Percentiles rank a stretch among this genome's conserved stretches.
phyloP scores from a whole-genome alignment of 2,329 filamentous ascomycete species.

The Pseudogymnoascus verrucosus region DNA sequence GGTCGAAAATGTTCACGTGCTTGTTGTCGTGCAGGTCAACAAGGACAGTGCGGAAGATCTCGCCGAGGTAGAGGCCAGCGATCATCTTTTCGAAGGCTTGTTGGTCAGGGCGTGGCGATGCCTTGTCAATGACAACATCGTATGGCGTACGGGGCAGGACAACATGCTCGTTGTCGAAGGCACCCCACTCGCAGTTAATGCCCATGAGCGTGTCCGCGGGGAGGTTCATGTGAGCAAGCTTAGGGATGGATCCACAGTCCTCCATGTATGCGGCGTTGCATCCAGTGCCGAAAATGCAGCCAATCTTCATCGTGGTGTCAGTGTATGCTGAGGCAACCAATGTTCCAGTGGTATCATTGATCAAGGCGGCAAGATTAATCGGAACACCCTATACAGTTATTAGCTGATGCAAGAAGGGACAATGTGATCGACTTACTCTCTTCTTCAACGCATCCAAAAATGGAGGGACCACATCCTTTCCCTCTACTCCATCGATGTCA shows the following conservation, averaged over 20 bases:
- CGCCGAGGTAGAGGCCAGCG: constrained; percentile 85
- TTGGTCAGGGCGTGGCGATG: constrained; percentile 86
- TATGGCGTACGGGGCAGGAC: constrained; percentile 80
- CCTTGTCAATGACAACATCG: constrained; percentile 79
- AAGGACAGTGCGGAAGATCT: constrained; percentile 84
- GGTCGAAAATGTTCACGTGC: constrained; percentile 68
- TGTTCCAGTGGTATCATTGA: constrained; percentile 97
- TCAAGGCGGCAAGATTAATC: constrained; percentile 85
- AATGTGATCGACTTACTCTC: constrained; percentile 41
- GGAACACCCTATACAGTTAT: constrained; percentile 60
- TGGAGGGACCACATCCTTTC: constrained; percentile 80
- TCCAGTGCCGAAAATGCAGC: constrained; percentile 96
- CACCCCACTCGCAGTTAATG: constrained; percentile 97
- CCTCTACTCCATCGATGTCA: constrained; percentile 86
- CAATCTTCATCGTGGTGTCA: constrained; percentile 86
- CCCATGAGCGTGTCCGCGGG: constrained; percentile 78
- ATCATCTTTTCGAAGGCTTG: constrained; percentile 99
- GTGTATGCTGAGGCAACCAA: constrained; percentile 95
- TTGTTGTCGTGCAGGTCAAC: constrained; percentile 77
- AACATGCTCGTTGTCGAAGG: constrained; percentile 89
- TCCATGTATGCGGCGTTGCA: constrained; percentile 99
- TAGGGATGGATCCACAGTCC: constrained; percentile 80
- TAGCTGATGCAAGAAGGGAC: constrained; percentile 12
- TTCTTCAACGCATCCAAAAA: constrained; percentile 70
- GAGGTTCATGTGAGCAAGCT: constrained; percentile 85